Percentiles rank a stretch among this genome's conserved stretches.
Evolutionary conservation across 164 flowering plant species (phyloP).

Genomic region (Annona squamosa): DNA sequence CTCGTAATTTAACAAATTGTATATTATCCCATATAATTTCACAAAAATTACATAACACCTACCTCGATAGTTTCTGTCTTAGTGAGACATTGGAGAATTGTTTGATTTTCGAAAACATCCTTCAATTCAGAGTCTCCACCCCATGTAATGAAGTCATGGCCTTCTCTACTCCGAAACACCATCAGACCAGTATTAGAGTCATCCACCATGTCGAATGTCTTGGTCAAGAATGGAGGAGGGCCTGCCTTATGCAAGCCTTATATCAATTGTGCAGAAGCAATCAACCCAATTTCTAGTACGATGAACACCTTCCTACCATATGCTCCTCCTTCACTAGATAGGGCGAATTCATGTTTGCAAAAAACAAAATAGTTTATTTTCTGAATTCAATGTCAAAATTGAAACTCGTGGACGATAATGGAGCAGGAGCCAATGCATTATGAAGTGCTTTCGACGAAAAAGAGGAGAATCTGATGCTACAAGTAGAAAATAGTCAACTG

Average conservation of each 20-base stretch:
- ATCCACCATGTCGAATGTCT: conserved; percentile 66
- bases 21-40: no score
- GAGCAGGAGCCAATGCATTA: background rate
- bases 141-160: conserved; percentile 52
- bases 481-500: background rate
- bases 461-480: background rate
- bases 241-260: conserved; percentile 53
- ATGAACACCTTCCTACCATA: background rate
- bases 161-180: conserved; percentile 54
- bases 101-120: no score
- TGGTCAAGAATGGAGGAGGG: conserved; percentile 63
- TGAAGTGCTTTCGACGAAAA: background rate
- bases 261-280: conserved; percentile 29
- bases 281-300: background rate
- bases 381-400: background rate
- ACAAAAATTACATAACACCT: no score
- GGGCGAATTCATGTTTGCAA: background rate
- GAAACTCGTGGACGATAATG: conserved; percentile 8
- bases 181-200: conserved; percentile 32
- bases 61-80: no score
- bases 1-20: no score
- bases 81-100: no score
- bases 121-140: no score
- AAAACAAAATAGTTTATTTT: background rate
- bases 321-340: conserved; percentile 1